Base-by-base conservation (phyloP, 2,329 filamentous ascomycete species). In the Diaporthe longicolla region DNA sequence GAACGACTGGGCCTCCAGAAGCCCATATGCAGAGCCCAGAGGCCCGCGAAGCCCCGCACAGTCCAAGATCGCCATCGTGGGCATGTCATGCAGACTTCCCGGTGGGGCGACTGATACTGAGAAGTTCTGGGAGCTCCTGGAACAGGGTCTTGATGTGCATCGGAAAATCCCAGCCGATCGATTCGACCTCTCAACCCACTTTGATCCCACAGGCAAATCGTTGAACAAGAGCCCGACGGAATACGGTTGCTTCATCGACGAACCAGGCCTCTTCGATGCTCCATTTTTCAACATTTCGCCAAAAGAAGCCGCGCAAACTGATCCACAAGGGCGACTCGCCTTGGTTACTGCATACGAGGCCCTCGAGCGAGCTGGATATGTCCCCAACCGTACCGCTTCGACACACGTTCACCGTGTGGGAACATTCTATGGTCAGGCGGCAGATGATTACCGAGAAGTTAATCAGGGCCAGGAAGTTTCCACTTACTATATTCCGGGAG, bases 381-480 rank as follows among this genome's bases (percentile, higher is more conserved):
- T 78, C 0, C 55, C 76, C 29, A 59, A 3, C 80, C 78, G 0
- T 59, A 54, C 77, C 15, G 43, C 43, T 1, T 77, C 78, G 0
- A 74, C 50, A 70, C 50, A n/a, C n/a, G 45, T 21, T 19, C 77
- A 17, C 78, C 78, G 93, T 89, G 86, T 92, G 69, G 91, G 90
- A 72, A 90, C 89, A 0, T 92, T 91, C 81, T 91, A 91, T 77
- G 91, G 91, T 11, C 43, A 45, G 43, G 43, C 43, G 43, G 90
- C 89, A 75, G 89, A 74, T 21, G 74, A 76, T 19, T 80, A 81
- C 37, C 85, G 88, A 82, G 91, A 93, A 79, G 88, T 90, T 73
- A 93, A 93, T 78, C 87, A 86, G 43, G 86, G 87, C 0, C 43
- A 72, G 3, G 76, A 80, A 26, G 70, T 50, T 40, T 0, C 26